Base-by-base conservation (phyloP, 2,329 filamentous ascomycete species). In the Diplocarpon rosae region DNA sequence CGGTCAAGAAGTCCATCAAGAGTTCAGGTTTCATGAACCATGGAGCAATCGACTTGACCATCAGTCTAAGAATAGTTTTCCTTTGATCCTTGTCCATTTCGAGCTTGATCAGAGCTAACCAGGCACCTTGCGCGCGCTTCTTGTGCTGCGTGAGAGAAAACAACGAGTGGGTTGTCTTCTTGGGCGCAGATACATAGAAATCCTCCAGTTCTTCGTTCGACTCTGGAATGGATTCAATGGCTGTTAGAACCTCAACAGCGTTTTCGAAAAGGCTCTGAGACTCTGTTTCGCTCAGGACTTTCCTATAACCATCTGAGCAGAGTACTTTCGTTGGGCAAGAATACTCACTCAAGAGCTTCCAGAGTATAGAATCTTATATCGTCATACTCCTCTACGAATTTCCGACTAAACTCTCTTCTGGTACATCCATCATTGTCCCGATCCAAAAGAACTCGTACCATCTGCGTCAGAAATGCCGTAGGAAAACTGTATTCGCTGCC, bases 1-100 rank as follows among this genome's bases (percentile, higher is more conserved):
- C 86, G n/a, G 88, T 95, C 44, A 98, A 68, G 64, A 96, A 98
- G 67, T 98, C 92, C 72, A 95, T 88, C 29, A 98, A 73, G 33
- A 94, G 72, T 59, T 96, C 90, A 1, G 88, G 83, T 50, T 87
- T 85, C 38, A 72, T 75, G 65, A 96, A 95, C 85, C 87, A 94
- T 0, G 90, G 89, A 17, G 85, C 83, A 55, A 95, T 86, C 29
- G 79, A 79, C 34, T 76, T 76, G 1, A 85, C 80, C 66, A 93
- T 82, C 49, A 83, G 74, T 48, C 77, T 74, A 38, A 98, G 71
- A 2, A 95, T 72, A 39, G 71, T 69, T 62, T 96, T 96, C 41
- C 85, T 80, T 61, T 94, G 83, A 13, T 83, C 75, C 51, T 80
- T 78, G 39, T 72, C 76, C 39, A 88, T 71, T 3, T 74, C 70